A percentile compares a stretch with the other conserved stretches of the same genome.
phyloP scores from a whole-genome alignment of 148 eudicot genomes.

The Oxyria digyna region DNA sequence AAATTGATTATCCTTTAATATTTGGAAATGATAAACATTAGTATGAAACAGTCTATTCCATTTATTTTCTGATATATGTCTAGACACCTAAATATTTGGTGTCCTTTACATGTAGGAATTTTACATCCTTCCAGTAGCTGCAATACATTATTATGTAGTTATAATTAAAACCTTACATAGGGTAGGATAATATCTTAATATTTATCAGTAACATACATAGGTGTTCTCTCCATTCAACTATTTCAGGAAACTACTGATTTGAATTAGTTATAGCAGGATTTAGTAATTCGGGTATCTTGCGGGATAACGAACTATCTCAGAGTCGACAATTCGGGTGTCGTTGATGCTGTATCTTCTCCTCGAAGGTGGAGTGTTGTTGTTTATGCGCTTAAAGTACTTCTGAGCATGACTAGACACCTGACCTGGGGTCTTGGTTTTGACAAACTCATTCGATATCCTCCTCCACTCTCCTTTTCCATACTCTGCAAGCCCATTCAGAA shows the following conservation, averaged over 20 bases:
- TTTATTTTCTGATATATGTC: neutral
- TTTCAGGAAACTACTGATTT: neutral
- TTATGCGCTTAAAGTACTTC: conserved; percentile 82
- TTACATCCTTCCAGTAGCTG: neutral
- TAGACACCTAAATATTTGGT: neutral
- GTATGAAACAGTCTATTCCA: neutral
- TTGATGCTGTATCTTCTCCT: conserved; percentile 71
- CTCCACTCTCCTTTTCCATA: conserved; percentile 98
- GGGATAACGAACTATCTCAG: neutral
- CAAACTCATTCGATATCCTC: conserved; percentile 79
- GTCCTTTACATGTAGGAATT: neutral
- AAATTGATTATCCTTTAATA: neutral
- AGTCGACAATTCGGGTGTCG: conserved; percentile 23
- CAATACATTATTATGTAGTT: neutral
- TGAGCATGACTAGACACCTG: conserved; percentile 99
- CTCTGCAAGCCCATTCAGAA: conserved; percentile 77
- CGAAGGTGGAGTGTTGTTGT: conserved; percentile 38
- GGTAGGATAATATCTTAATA: neutral
- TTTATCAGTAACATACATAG: neutral
- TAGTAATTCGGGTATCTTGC: neutral
- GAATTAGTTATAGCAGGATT: neutral
- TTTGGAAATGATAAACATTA: neutral
- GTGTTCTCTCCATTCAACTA: neutral
- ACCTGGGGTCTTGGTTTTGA: conserved; percentile 79
- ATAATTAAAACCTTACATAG: neutral